Evolutionary conservation across 2,329 filamentous ascomycete species (phyloP), one percentile per base, ranked within the genome.

Genomic region (Cylindrodendrum hubeiense): DNA sequence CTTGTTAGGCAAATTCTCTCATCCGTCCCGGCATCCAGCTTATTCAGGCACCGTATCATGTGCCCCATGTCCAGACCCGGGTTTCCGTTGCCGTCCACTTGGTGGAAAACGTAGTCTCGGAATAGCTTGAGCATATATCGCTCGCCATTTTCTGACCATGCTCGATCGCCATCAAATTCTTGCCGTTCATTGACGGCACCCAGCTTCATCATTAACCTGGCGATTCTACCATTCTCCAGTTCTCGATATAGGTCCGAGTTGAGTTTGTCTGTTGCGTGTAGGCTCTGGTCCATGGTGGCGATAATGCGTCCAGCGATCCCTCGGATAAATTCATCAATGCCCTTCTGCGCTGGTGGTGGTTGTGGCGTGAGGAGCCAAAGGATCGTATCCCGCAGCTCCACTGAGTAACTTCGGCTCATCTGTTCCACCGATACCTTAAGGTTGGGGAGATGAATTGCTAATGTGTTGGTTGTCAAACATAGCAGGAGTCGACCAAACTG

Each of bases 71-170:
- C 93, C 5, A 97, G 85, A 2, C 95, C 91, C 0, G 96, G 92
- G 57, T 93, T 91, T 15, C 94, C 94, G 62, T 93, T 90, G 30
- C 89, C 87, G 77, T 98, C 94, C 13, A 98, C 94, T 75, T 97
- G 95, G 79, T 99, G 96, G 81, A 98, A 99, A 43, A 98, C 93
- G 74, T 97, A 98, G 80, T 99, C 96, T 53, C 96, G 89, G 84
- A 98, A 98, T 9, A 99, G 87, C 81, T 97, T 98, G 69, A 99
- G 85, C 77, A 93, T 92, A 78, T 97, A 98, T 28, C 95, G 89
- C 74, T 97, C 94, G 26, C 95, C 95, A 51, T 93, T 96, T 79
- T 98, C 95, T 5, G 94, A 93, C 95, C 96, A 99, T 52, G 88
- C 85, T 0, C 86, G 83, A 66, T 95, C 92, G 43, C 90, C 89